Conservation (phyloP, 257 asterid genomes). For the Solanum lycopersicoides region DNA sequence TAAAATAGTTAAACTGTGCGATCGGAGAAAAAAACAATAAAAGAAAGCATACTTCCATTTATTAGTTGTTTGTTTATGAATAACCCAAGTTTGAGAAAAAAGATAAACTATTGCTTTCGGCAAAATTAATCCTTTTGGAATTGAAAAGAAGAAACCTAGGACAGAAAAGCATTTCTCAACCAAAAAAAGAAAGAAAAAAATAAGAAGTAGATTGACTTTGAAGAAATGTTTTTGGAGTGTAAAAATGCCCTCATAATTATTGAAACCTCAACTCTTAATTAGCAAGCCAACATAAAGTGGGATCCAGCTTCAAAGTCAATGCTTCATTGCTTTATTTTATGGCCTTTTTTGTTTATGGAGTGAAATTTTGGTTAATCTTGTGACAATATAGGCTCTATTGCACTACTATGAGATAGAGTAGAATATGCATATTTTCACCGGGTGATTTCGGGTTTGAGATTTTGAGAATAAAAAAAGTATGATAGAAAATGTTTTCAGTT, state of each 20-base stretch:
- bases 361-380: neutral
- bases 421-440: neutral
- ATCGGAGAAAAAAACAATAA: too few relatives aligned
- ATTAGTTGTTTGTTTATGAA: neutral
- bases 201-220: neutral
- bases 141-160: neutral
- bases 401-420: neutral
- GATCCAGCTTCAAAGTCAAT: neutral
- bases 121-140: neutral
- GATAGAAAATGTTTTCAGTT: accelerated
- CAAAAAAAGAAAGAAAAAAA: neutral
- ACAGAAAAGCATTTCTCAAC: neutral
- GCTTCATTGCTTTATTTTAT: neutral
- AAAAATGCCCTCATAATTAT: neutral
- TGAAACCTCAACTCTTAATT: neutral
- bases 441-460: neutral
- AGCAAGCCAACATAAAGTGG: neutral
- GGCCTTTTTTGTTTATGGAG: neutral
- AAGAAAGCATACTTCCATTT: neutral
- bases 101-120: neutral
- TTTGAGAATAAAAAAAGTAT: neutral
- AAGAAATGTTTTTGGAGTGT: neutral
- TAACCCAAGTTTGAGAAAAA: neutral
- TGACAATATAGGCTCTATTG: neutral
- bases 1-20: neutral